Evolutionary conservation across 805 yeast species (phyloP), one percentile per base, ranked within the genome.

Genomic region (Sugiyamaella qingdaonensis): DNA sequence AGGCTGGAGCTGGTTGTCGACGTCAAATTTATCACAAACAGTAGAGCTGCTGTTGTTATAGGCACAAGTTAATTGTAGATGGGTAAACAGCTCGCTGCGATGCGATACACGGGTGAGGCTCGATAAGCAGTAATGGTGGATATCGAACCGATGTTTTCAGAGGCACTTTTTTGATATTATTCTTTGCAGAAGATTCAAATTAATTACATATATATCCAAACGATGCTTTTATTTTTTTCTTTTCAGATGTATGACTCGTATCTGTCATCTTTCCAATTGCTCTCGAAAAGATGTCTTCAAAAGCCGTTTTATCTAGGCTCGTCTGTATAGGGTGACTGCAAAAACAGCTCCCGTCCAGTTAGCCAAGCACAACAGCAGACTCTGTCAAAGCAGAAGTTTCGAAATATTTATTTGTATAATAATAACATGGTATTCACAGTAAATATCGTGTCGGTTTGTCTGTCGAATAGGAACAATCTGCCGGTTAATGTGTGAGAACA

Each of bases 221-320:
- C 7, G 29, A 7, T 24, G 7, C 29, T 24, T 7, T 7, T 4
- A 4, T 24, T 24, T 7, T 7, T 4, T 24, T 24, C 29, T 7
- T 7, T 34, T n/a, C 10, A 34, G 16, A 34, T 60, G 61, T 60
- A 1, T 46, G 59, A 52, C 52, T 57, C 62, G 64, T 61, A 61
- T 61, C 64, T 61, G 64, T 61, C 64, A 53, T 61, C 54, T 18
- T 21, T 18, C 33, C 42, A 24, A 56, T 37, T 18, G 11, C 47
- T 49, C 48, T 46, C 19, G 31, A 48, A 42, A 36, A 31, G 48
- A 60, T 58, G 62, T 60, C 61, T 59, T 61, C 61, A 58, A 51
- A 57, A 48, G 48, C 53, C 58, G 11, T 19, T 51, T 41, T 37
- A 31, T 56, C 50, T 53, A 43, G 56, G 54, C 36, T 29, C n/a